Conservation (phyloP, 2,329 filamentous ascomycete genomes). For the Fusarium devonianum region DNA sequence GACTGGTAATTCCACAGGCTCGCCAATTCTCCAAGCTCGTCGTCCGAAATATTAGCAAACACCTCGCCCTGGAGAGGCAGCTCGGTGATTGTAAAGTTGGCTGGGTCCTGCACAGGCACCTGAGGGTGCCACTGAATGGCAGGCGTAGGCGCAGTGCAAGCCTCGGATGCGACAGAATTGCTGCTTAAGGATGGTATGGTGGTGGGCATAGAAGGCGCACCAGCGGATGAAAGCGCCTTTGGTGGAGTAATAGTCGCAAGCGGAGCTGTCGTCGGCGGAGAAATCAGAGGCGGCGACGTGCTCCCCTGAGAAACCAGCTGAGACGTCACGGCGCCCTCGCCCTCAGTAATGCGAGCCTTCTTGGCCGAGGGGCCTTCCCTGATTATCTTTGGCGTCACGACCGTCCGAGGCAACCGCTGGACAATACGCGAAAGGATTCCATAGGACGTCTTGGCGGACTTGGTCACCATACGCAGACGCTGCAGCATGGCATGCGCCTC, state of each 20-base stretch:
- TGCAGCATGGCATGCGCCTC: conserved; percentile 47
- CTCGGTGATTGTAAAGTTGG: conserved; percentile 7
- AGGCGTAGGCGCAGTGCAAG: conserved; percentile 10
- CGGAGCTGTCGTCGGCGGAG: conserved; percentile 10
- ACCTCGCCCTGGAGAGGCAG: conserved; percentile 21
- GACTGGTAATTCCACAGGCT: conserved; percentile 47
- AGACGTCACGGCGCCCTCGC: conserved; percentile 1
- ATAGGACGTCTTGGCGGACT: conserved; percentile 45
- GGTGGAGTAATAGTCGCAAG: neutral
- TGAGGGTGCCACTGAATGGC: conserved; percentile 30
- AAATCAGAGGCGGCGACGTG: conserved; percentile 6
- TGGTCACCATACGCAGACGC: conserved; percentile 41
- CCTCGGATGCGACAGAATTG: conserved; percentile 1
- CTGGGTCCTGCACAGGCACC: conserved; percentile 9
- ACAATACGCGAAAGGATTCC: conserved; percentile 44
- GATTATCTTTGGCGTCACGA: conserved; percentile 20
- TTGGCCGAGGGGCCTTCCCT: conserved; percentile 11
- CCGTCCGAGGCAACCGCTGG: conserved; percentile 40
- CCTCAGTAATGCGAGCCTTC: conserved; percentile 14
- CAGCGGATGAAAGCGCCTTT: neutral
- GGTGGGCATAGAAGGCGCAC: conserved; percentile 13
- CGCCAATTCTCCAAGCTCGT: conserved; percentile 46
- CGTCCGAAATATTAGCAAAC: conserved; percentile 44
- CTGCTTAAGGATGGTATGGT: neutral
- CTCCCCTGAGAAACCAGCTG: conserved; percentile 7